phyloP scores from a whole-genome alignment of 352 stramenopile species.

The Phytophthora kernoviae region DNA sequence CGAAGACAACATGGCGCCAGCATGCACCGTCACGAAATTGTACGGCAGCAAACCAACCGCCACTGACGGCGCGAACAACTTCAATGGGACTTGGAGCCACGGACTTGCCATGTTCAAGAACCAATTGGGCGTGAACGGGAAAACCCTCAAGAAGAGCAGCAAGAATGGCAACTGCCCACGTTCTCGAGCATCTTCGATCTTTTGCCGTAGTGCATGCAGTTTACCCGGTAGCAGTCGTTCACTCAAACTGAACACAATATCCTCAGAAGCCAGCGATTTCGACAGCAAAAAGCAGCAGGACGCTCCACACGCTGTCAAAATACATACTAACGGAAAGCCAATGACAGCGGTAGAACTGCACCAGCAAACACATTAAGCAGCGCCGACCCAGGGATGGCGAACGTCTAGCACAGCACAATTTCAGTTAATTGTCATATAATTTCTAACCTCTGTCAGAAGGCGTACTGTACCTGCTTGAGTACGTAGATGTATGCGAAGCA shows the following conservation, averaged over 20 bases:
- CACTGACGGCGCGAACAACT: constrained; percentile 67
- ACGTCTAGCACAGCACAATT: constrained; percentile 57
- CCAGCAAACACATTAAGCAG: constrained; percentile 81
- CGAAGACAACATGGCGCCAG: constrained; percentile 76
- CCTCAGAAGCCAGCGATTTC: constrained; percentile 58
- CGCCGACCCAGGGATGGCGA: constrained; percentile 80
- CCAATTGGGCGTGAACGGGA: no score
- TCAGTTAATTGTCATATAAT: constrained; percentile 5
- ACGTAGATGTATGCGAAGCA: constrained; percentile 79
- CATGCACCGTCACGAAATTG: constrained; percentile 85
- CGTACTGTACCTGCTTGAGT: constrained; percentile 86
- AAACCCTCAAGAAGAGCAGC: constrained; percentile 21
- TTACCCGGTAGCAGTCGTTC: constrained; percentile 68
- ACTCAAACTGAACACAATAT: constrained; percentile 61
- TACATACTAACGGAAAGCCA: constrained; percentile 73
- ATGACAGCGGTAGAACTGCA: constrained; percentile 56
- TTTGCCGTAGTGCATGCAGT: constrained; percentile 46
- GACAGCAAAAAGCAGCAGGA: constrained; percentile 81
- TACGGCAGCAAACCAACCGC: constrained; percentile 79
- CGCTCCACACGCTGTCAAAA: constrained; percentile 68
- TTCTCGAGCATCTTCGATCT: constrained; percentile 58
- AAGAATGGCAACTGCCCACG: constrained; percentile 60
- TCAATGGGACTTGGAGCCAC: constrained; percentile 74
- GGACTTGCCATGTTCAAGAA: constrained; percentile 37
- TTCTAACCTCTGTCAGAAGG: no score